These are phyloP conservation scores for Dovyalis caffra DNA, from an alignment of 345 rosid genomes.

Conservation along the genomic window DNA sequence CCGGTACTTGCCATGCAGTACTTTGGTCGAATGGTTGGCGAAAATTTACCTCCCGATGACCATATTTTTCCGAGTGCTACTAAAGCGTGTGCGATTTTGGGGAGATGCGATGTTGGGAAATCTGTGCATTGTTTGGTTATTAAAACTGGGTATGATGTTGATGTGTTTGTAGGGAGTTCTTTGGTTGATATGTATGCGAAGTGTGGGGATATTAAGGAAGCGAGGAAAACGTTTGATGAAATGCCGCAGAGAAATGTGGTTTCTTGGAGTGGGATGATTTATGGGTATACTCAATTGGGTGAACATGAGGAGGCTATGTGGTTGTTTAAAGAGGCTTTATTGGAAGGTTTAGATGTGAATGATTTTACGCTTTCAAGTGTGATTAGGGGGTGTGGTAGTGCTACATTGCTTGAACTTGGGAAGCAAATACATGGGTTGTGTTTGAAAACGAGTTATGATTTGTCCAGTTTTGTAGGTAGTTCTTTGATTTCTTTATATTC, in stretches of 20 bases:
- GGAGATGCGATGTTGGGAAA: slow-evolving; percentile 51
- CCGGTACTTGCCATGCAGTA: slow-evolving; percentile 67
- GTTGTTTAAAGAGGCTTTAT: slow-evolving; percentile 64
- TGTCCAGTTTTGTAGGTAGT: slow-evolving; percentile 72
- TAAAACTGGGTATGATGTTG: slow-evolving; percentile 59
- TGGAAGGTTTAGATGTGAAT: slow-evolving; percentile 57
- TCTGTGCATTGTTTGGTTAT: slow-evolving; percentile 58
- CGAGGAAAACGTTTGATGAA: slow-evolving; percentile 72
- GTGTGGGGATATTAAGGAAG: slow-evolving; percentile 55
- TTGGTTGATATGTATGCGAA: slow-evolving; percentile 82
- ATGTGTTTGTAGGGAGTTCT: slow-evolving; percentile 84
- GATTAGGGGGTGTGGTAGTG: slow-evolving; percentile 66
- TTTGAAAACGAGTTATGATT: slow-evolving; percentile 64
- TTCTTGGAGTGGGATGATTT: slow-evolving; percentile 94
- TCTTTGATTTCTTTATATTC: slow-evolving; percentile 80
- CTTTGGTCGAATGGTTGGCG: slow-evolving; percentile 56
- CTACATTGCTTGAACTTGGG: slow-evolving; percentile 76
- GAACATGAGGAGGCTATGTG: slow-evolving; percentile 65
- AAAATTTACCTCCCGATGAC: slow-evolving; percentile 55
- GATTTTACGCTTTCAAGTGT: slow-evolving; percentile 83
- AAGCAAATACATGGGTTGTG: slow-evolving; percentile 83
- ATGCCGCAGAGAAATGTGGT: slow-evolving; percentile 86
- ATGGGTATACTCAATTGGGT: slow-evolving; percentile 73
- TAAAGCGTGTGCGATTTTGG: slow-evolving; percentile 70
- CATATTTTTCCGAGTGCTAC: slow-evolving; percentile 75